Evolutionary conservation across 2,329 filamentous ascomycete species (phyloP).

Genomic region (Colletotrichum lupini): DNA sequence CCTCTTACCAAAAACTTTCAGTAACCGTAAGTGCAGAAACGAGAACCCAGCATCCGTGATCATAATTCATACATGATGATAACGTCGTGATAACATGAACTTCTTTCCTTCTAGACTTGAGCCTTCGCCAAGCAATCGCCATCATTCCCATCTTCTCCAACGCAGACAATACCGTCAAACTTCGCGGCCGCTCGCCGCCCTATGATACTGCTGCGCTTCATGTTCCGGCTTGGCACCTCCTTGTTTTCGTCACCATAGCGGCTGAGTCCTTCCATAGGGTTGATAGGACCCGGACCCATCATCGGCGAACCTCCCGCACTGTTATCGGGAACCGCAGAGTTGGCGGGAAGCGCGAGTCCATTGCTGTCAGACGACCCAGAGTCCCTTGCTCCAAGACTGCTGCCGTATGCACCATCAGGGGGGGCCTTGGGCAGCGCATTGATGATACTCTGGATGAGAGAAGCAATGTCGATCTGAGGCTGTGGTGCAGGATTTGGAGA

Average conservation of each 20-base stretch:
- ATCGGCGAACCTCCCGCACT: not conserved
- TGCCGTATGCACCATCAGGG: conserved; percentile 16
- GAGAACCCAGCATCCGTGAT: not conserved
- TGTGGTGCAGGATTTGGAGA: not conserved
- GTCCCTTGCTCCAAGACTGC: conserved; percentile 27
- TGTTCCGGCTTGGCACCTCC: not conserved
- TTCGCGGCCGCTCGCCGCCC: conserved; percentile 15
- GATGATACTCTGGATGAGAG: conserved; percentile 31
- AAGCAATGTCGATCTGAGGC: conserved; percentile 9
- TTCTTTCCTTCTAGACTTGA: not conserved
- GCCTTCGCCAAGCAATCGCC: not conserved
- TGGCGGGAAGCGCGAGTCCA: not conserved
- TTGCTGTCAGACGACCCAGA: conserved; percentile 20
- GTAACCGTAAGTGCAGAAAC: not conserved
- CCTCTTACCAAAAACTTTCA: not conserved
- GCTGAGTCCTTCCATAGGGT: conserved; percentile 5
- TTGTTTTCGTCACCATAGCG: conserved; percentile 2
- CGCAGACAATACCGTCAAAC: not conserved
- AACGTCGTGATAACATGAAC: not conserved
- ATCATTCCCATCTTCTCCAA: not conserved
- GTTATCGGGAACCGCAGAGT: not conserved
- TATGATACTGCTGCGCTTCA: conserved; percentile 33
- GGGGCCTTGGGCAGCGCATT: conserved; percentile 16
- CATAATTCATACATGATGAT: conserved; percentile 25
- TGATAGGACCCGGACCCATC: not conserved